These are phyloP conservation scores for Leccinum truebloodii DNA, from an alignment of 768 basidiomycete species.

Conservation along the genomic window DNA sequence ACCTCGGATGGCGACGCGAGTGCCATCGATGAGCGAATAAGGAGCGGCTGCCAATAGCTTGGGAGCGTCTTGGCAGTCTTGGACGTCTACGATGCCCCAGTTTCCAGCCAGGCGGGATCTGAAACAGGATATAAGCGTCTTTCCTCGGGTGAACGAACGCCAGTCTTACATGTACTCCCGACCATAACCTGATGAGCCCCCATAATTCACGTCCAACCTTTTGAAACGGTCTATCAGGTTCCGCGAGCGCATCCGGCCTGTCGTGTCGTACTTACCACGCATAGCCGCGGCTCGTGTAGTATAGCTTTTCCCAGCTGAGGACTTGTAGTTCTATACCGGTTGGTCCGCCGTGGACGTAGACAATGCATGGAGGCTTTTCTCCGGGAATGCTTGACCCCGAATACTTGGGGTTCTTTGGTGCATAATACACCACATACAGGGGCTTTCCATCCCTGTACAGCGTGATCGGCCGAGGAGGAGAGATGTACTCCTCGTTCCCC, in stretches of 20 bases:
- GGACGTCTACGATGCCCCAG: constrained; percentile 77
- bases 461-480: constrained; percentile 49
- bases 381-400: constrained; percentile 43
- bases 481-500: constrained; percentile 36
- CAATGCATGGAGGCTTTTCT: constrained; percentile 68
- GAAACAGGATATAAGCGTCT: constrained; percentile 18
- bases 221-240: neutral
- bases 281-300: constrained; percentile 70
- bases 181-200: constrained; percentile 76
- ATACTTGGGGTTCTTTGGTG: constrained; percentile 66
- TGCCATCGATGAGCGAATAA: constrained; percentile 58
- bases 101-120: constrained; percentile 52
- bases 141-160: neutral
- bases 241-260: neutral
- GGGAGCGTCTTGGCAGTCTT: constrained; percentile 61
- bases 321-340: constrained; percentile 49
- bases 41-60: constrained; percentile 46
- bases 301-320: constrained; percentile 57
- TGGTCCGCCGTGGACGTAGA: constrained; percentile 73
- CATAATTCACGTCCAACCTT: constrained; percentile 76
- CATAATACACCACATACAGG: constrained; percentile 65
- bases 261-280: constrained; percentile 51
- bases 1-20: constrained; percentile 69
- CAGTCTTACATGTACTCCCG: constrained; percentile 54
- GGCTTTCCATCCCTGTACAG: constrained; percentile 40